Conservation (phyloP, 257 asterid genomes). For the Misopates orontium region DNA sequence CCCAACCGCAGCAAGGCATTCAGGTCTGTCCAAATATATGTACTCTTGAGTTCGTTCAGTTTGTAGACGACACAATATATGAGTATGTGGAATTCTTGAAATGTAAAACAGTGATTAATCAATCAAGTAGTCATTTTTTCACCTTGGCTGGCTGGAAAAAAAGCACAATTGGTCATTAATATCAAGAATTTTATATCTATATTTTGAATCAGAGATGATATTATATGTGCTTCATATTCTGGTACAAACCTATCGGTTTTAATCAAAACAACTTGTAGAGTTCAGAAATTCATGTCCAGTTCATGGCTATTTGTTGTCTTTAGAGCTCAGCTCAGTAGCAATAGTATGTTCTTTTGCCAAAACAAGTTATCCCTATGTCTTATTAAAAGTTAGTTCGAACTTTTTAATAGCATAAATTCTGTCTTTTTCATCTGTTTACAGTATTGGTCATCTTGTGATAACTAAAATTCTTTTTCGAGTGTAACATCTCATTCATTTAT, state of each 20-base stretch:
- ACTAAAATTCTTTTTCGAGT: conserved; percentile 17
- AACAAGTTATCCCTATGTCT: too few species aligned
- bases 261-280: not conserved
- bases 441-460: conserved; percentile 2
- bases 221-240: conserved; percentile 11
- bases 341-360: too few species aligned
- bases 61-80: not conserved
- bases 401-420: not conserved
- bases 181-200: not conserved
- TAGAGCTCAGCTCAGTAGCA: not conserved
- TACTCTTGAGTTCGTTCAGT: conserved; percentile 4
- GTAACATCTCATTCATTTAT: conserved; percentile 13
- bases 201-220: not conserved
- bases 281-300: conserved; percentile 13
- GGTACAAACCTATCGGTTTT: not conserved
- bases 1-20: conserved; percentile 95
- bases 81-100: conserved; percentile 2
- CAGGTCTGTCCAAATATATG: conserved; percentile 57
- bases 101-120: not conserved
- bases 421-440: conserved; percentile 2
- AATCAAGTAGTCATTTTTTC: conserved; percentile 5
- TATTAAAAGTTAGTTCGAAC: not conserved
- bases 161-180: not conserved
- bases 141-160: conserved; percentile 1
- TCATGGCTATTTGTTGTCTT: not conserved